Evolutionary conservation across 345 rosid species (phyloP).

Genomic region (Rhodamnia argentea): DNA sequence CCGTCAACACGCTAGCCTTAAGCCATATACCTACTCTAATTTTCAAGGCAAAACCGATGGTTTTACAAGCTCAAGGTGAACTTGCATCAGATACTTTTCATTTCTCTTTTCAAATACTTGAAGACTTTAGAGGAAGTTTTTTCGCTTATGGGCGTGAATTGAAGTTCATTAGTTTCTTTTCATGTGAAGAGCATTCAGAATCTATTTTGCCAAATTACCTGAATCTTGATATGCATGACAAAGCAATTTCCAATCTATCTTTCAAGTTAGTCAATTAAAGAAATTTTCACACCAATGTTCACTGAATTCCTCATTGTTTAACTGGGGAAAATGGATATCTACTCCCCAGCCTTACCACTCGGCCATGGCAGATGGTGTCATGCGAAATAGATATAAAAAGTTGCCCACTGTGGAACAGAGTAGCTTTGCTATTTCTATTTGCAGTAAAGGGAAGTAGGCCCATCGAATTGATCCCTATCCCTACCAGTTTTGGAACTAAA

Average conservation of each 20-base stretch:
- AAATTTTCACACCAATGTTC: neutral
- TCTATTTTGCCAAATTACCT: neutral
- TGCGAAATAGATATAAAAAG: neutral
- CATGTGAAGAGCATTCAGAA: too few relatives aligned
- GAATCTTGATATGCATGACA: neutral
- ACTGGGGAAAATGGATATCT: neutral
- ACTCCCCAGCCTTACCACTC: neutral
- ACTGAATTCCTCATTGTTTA: neutral
- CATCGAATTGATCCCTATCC: neutral
- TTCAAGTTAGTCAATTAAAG: neutral
- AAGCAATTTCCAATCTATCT: neutral
- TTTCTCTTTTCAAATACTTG: too few relatives aligned
- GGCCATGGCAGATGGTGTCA: neutral
- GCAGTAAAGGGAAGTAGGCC: neutral
- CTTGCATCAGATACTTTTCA: too few relatives aligned
- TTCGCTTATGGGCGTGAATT: too few relatives aligned
- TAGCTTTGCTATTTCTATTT: neutral
- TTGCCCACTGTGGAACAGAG: neutral
- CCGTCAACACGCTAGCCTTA: too few relatives aligned
- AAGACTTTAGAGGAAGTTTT: too few relatives aligned
- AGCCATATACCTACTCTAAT: too few relatives aligned
- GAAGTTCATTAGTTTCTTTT: too few relatives aligned
- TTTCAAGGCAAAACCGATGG: too few relatives aligned
- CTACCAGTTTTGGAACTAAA: neutral
- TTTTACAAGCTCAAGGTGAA: too few relatives aligned